Percentiles rank a stretch among this genome's conserved stretches.
These are phyloP conservation scores for Neofusicoccum laricinum DNA, from an alignment of 2,329 filamentous ascomycete species.

Conservation along the genomic window DNA sequence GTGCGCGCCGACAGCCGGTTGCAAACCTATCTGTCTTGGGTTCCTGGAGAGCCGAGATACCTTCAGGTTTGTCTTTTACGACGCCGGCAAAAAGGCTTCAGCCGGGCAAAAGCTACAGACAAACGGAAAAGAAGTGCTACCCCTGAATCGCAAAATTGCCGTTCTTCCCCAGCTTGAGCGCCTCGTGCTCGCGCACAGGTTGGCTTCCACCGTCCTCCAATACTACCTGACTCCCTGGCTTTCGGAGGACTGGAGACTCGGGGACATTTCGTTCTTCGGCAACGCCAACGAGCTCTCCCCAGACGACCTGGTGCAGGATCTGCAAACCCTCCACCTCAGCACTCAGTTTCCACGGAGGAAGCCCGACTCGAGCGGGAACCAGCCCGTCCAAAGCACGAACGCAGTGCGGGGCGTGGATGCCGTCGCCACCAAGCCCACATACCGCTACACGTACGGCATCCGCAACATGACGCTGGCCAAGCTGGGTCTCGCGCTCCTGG, in stretches of 20 bases:
- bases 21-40: too few species aligned
- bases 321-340: slow-evolving; percentile 24
- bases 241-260: slow-evolving; percentile 21
- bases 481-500: slow-evolving; percentile 26
- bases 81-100: slow-evolving; percentile 6
- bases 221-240: slow-evolving; percentile 26
- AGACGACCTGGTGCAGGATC: neutral
- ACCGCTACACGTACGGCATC: slow-evolving; percentile 21
- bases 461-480: slow-evolving; percentile 26
- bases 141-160: slow-evolving; percentile 7
- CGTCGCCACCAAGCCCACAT: neutral
- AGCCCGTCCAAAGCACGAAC: too few species aligned
- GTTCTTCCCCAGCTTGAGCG: slow-evolving; percentile 19
- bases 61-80: slow-evolving; percentile 25
- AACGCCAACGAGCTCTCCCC: neutral
- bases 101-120: neutral
- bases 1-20: slow-evolving; percentile 9
- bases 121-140: neutral
- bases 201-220: slow-evolving; percentile 22
- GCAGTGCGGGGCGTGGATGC: neutral
- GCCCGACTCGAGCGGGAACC: neutral
- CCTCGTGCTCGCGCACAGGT: slow-evolving; percentile 22
- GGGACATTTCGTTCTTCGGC: slow-evolving; percentile 22
- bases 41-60: slow-evolving; percentile 24
- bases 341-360: neutral